Percentiles rank a stretch among this genome's conserved stretches.
Conservation (phyloP, 1,284 basidiomycete species). For the Ustilago esculenta region DNA sequence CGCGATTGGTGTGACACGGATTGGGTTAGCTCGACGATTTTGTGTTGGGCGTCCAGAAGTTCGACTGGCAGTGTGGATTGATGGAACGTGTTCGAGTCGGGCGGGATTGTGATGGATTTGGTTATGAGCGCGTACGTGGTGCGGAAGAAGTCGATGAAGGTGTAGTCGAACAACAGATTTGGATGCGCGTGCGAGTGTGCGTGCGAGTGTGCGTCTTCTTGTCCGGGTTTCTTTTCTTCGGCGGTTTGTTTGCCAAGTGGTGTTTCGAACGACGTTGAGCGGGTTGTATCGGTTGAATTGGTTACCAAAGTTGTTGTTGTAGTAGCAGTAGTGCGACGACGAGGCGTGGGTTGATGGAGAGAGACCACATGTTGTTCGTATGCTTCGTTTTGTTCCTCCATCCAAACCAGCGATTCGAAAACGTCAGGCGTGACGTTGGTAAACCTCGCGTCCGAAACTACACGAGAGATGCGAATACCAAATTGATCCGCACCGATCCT, state of each 20-base stretch:
- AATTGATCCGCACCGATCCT: constrained; percentile 85
- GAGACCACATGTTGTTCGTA: no score
- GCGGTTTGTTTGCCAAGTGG: no score
- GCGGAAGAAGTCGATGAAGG: constrained; percentile 99
- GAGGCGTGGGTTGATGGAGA: no score
- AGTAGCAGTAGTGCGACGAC: constrained; percentile 29
- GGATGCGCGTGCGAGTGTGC: constrained; percentile 64
- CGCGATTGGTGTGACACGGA: no score
- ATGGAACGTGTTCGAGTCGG: constrained; percentile 35
- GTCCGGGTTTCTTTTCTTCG: no score
- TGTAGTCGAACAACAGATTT: constrained; percentile 98
- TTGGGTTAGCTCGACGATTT: constrained; percentile 52
- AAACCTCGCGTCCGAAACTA: constrained; percentile 91
- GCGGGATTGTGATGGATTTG: constrained; percentile 60
- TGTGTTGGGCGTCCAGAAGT: constrained; percentile 60
- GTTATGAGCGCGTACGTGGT: constrained; percentile 77
- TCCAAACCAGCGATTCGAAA: constrained; percentile 59
- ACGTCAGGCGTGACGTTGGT: constrained; percentile 84
- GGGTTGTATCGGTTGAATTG: constrained; percentile 10
- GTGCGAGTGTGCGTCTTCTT: no score
- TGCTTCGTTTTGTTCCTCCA: constrained; percentile 42
- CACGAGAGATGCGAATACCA: constrained; percentile 82
- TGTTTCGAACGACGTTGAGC: no score
- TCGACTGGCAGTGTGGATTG: constrained; percentile 50
- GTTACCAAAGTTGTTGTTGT: no score